A percentile compares a stretch with the other conserved stretches of the same genome.
Conservation (phyloP, 1,139 yeast species). For the Pichia sp. region DNA sequence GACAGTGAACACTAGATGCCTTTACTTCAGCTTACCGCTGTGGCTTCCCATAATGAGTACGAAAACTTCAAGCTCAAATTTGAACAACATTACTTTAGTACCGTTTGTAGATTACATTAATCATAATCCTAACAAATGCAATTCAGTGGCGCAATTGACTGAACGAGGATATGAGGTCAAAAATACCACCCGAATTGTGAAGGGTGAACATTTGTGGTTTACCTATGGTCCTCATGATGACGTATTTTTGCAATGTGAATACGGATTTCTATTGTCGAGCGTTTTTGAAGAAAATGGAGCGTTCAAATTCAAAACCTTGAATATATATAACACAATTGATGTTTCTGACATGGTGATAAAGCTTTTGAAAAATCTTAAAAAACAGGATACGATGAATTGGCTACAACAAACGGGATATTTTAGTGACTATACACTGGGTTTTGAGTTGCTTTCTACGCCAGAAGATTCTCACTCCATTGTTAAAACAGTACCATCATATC, state of each 20-base stretch:
- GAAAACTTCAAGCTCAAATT: too few relatives aligned
- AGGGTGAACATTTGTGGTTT: slow-evolving; percentile 56
- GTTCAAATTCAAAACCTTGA: background rate
- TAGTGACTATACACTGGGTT: slow-evolving; percentile 65
- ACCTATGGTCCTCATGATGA: slow-evolving; percentile 88
- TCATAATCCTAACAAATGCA: slow-evolving; percentile 54
- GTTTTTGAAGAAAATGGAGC: slow-evolving; percentile 52
- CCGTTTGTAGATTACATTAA: slow-evolving; percentile 87
- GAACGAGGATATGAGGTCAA: slow-evolving; percentile 47
- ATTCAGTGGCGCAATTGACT: slow-evolving; percentile 36
- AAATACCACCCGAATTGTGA: slow-evolving; percentile 28
- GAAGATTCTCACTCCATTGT: slow-evolving; percentile 19
- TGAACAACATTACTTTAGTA: slow-evolving; percentile 79
- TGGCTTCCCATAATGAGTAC: slow-evolving; percentile 34
- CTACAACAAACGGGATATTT: slow-evolving; percentile 48
- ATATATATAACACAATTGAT: slow-evolving; percentile 41
- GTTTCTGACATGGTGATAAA: slow-evolving; percentile 38
- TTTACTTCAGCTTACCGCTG: slow-evolving; percentile 69
- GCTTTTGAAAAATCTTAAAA: slow-evolving; percentile 28
- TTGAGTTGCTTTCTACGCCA: slow-evolving; percentile 16
- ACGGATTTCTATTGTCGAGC: slow-evolving; percentile 54
- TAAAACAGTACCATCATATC: slow-evolving; percentile 43
- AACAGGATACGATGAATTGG: slow-evolving; percentile 34
- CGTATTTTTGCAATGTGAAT: slow-evolving; percentile 72
- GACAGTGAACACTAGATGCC: slow-evolving; percentile 84